Evolutionary conservation across 106 monocot genomes (phyloP), one percentile per base, ranked within the genome.

Genomic region (Allium fistulosum): DNA sequence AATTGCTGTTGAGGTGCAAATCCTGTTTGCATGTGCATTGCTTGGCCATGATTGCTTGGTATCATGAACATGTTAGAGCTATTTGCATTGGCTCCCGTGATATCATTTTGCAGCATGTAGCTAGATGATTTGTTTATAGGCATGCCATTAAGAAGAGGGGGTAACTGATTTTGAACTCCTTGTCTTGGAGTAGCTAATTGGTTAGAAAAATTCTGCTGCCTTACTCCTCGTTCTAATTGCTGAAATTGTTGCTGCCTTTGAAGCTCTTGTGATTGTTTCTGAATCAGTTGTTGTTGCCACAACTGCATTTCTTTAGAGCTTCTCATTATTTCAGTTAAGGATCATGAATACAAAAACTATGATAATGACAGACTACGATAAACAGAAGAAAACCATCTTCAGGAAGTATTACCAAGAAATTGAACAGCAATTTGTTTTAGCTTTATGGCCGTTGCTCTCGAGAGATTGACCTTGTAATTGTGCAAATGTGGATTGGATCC

Each of bases 191-290:
- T 28, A 67, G 71, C 46, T 28, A 46, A 73, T 17, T 74, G 82
- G 70, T 50, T 78, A 63, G 70, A 26, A 37, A 71, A 53, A 82
- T 66, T 80, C 3, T 76, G 83, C 70, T 78, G 88, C 65, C 78
- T 76, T 66, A 51, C 72, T 48, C 79, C 87, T 11, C 74, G 78
- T 52, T 80, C 69, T 63, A 83, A 51, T 57, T 85, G 90, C 66
- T 80, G 89, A 83, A 83, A 27, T 48, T 82, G 87, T 69, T 83
- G 77, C 78, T 83, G 92, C 66, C 78, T 78, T 55, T 88, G 85
- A 58, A 88, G 58, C 69, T 88, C 88, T 62, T 92, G 85, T 26
- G 85, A 71, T 37, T 85, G 82, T 55, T 75, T 85, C 62, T 72
- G 53, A 67, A 88, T 56, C 65, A 84, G 71, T 17, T 82, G 82